Evolutionary conservation across 2,329 filamentous ascomycete species (phyloP), one percentile per base, ranked within the genome.

Genomic region (Fusarium fracticaudum): DNA sequence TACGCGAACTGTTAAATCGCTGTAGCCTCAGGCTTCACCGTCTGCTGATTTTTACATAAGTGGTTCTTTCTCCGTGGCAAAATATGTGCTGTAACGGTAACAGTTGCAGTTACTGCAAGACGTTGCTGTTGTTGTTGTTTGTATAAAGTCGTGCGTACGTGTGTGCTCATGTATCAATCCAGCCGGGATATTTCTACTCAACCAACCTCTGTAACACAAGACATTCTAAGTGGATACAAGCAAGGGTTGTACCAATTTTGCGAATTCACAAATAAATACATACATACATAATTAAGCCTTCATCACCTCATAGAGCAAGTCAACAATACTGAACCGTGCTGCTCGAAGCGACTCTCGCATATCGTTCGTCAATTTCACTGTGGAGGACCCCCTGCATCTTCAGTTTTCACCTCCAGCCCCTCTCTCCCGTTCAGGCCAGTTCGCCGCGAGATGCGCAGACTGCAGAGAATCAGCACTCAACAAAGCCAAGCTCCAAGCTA

Each of bases 291-390:
- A 48, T 22, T 54, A 50, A 54, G 66, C 66, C 54, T 38, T 43
- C 15, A 22, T 62, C 64, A 38, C 47, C 58, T 68, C 35, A 48
- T 43, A 17, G 37, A 68, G 66, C 67, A 69, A 37, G 53, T 71
- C 67, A 70, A 47, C 59, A 31, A 20, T 45, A 65, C 45, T 71
- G 60, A 70, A 66, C 67, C 67, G 67, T 70, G 60, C 67, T 66
- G 65, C 38, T 10, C 22, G 47, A 69, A 69, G 55, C 66, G 66
- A 69, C 55, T 71, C 48, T 70, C 67, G 67, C 60, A 70, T 66
- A 70, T 70, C 67, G 64, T 40, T 70, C 66, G 53, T 44, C 40
- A 44, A 33, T 60, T 60, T 15, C 22, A 33, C 40, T 53, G 63
- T 63, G 58, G 58, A 63, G 58, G 58, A 47, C 45, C 38, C 64